Evolutionary conservation across 2,329 filamentous ascomycete genomes (phyloP).

Genomic region (Penicillium sp.): DNA sequence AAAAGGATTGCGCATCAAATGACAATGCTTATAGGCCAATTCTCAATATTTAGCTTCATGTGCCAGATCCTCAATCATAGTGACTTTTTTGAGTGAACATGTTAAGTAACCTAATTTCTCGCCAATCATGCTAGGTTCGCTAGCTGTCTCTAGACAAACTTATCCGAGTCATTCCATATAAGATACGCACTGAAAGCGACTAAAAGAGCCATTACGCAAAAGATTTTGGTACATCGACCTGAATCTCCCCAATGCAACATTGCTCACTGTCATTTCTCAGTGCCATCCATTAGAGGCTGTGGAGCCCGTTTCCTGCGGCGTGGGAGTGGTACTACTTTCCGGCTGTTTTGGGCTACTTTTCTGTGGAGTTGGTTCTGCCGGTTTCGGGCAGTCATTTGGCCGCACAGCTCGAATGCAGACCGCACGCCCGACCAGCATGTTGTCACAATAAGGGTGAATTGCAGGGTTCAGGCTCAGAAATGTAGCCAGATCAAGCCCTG

Average conservation of each 20-base stretch:
- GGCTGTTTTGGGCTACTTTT: neutral
- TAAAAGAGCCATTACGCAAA: neutral
- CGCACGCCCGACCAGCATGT: neutral
- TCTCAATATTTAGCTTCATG: neutral
- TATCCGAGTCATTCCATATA: neutral
- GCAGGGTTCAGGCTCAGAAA: neutral
- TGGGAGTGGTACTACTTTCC: neutral
- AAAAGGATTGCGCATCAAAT: neutral
- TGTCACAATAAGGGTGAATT: neutral
- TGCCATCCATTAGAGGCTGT: neutral
- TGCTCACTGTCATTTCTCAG: neutral
- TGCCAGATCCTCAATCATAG: neutral
- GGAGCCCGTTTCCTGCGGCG: neutral
- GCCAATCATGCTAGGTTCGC: neutral
- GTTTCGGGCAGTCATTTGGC: conserved; percentile 1
- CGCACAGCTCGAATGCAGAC: conserved; percentile 2
- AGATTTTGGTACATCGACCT: neutral
- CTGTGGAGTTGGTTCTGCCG: neutral
- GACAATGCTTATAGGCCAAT: neutral
- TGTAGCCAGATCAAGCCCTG: conserved; percentile 8
- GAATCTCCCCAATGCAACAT: neutral
- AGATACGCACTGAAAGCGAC: neutral
- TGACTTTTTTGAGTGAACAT: neutral
- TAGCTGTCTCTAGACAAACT: neutral
- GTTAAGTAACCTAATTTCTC: neutral